Base-by-base conservation (phyloP, 2,329 filamentous ascomycete species). In the Exophiala lecanii-corni region DNA sequence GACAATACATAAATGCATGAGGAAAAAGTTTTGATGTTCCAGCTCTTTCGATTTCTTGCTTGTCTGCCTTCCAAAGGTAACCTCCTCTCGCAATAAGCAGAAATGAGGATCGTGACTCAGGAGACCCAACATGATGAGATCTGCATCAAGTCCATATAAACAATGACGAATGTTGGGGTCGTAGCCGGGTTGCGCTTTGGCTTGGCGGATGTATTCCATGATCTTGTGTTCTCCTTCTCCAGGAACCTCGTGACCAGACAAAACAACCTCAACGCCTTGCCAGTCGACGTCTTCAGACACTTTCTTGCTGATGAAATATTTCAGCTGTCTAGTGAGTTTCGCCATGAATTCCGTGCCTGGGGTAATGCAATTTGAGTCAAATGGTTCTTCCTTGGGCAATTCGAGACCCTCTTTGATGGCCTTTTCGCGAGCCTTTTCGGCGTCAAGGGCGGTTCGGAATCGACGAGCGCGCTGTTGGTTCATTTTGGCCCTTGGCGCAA, bases 181-280 rank as follows among this genome's bases (percentile, higher is more conserved):
- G 66, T 98, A 98, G 51, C 83, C 80, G 2, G 86, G 86, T 66
- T 98, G 92, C 36, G 91, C 89, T 73, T 97, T 97, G 50, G 92
- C 87, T 66, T 94, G 87, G 56, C 92, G 86, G 65, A 98, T 98
- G 67, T 98, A 98, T 68, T 98, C 94, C 92, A 98, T 98, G 68
- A 98, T 95, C 72, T 98, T 98, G 73, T 98, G 92, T 67, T 98
- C 92, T 58, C 92, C 92, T 69, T 98, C 94, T 57, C 92, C 92
- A 5, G 92, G 92, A 18, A 97, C 91, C 66, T 98, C 94, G 62
- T 98, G 94, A 41, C 94, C 92, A 4, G 92, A 98, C 46, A 98
- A 76, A 40, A 98, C 89, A 57, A 98, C 83, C 62, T 97, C 89
- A 54, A 94, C 92, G 47, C 86, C 86, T 69, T 98, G 92, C 92